Conservation (phyloP, 257 asterid species). For the Nicotiana obtusifolia region DNA sequence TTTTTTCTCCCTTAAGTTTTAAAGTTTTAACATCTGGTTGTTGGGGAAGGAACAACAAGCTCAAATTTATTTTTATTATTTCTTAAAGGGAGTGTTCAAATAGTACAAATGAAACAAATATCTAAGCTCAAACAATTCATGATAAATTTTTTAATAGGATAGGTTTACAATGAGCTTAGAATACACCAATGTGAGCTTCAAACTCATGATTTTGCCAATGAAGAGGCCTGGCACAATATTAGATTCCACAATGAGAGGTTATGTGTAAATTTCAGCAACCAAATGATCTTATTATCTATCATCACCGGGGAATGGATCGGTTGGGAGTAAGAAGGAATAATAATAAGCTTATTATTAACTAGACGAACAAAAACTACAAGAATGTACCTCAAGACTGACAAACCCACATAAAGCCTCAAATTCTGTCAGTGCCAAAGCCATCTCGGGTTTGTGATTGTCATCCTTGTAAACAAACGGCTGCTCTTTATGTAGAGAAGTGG, state of each 20-base stretch:
- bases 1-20: not conserved
- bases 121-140: not conserved
- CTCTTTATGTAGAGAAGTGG: constrained; percentile 55
- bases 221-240: not conserved
- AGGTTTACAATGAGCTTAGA: not conserved
- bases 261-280: not conserved
- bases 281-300: not conserved
- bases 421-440: constrained; percentile 82
- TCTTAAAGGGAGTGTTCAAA: not conserved
- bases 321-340: not conserved
- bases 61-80: not conserved
- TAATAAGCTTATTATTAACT: not conserved
- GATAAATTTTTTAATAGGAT: not conserved
- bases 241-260: not conserved
- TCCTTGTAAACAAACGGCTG: constrained; percentile 73
- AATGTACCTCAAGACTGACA: constrained; percentile 60
- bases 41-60: not conserved
- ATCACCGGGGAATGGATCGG: not conserved
- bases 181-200: too few relatives aligned
- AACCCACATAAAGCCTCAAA: constrained; percentile 93
- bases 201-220: not conserved
- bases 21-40: not conserved
- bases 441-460: constrained; percentile 97
- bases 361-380: not conserved
- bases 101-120: not conserved